These are phyloP conservation scores for Thamnidium elegans DNA, from an alignment of 192 early-diverging fungal genomes.

Conservation along the genomic window DNA sequence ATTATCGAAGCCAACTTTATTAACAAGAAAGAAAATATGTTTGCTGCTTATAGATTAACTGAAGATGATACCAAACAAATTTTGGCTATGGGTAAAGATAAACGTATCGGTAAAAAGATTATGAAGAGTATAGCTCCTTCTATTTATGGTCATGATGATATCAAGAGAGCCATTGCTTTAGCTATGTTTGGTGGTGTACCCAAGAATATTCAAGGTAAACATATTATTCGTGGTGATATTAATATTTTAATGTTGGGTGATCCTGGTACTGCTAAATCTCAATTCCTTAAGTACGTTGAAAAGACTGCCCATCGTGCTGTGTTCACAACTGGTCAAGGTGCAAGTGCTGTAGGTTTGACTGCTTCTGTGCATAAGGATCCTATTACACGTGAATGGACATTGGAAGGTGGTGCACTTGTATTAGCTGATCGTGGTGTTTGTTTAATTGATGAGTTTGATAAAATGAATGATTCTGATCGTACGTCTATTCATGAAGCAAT, in stretches of 20 bases:
- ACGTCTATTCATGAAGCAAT: constrained; percentile 95
- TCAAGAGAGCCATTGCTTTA: constrained; percentile 91
- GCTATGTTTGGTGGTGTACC: constrained; percentile 95
- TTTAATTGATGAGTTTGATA: constrained; percentile 89
- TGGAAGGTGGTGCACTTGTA: constrained; percentile 87
- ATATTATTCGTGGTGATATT: constrained; percentile 95
- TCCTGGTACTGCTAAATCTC: constrained; percentile 85
- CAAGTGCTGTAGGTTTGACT: constrained; percentile 81
- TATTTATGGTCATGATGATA: constrained; percentile 98
- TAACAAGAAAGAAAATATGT: constrained; percentile 83
- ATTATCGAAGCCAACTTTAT: constrained; percentile 97
- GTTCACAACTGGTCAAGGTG: constrained; percentile 85
- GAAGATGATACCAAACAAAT: constrained; percentile 88
- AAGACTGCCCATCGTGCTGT: constrained; percentile 82
- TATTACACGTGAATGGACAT: constrained; percentile 83
- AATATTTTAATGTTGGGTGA: constrained; percentile 93
- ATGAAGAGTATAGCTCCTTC: constrained; percentile 95
- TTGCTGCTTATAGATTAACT: constrained; percentile 81
- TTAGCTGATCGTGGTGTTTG: constrained; percentile 87
- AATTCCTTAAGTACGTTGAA: constrained; percentile 84
- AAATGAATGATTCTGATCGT: constrained; percentile 88
- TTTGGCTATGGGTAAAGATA: constrained; percentile 71
- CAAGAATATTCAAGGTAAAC: constrained; percentile 93
- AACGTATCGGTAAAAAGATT: constrained; percentile 77
- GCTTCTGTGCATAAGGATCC: constrained; percentile 83